Conservation (phyloP, 192 early-diverging fungal genomes). For the Spizellomyces punctatus region DNA sequence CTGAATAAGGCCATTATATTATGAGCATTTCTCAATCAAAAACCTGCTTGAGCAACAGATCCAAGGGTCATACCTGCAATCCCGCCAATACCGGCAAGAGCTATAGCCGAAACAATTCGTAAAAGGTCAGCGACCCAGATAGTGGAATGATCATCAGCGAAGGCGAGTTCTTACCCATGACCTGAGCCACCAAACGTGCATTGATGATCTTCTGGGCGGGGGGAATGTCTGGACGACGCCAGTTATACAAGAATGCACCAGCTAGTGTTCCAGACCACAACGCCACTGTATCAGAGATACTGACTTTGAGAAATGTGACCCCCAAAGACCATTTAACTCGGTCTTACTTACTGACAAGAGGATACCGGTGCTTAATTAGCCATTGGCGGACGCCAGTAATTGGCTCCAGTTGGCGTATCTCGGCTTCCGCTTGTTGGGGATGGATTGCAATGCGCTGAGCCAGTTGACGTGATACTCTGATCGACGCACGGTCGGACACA, state of each 20-base stretch:
- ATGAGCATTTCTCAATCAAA: not conserved
- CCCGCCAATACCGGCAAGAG: slow-evolving; percentile 24
- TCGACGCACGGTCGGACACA: slow-evolving; percentile 24
- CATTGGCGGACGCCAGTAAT: slow-evolving; percentile 15
- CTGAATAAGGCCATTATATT: not conserved
- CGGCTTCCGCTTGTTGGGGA: not conserved
- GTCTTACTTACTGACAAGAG: slow-evolving; percentile 19
- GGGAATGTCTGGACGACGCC: slow-evolving; percentile 20
- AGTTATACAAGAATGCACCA: slow-evolving; percentile 25
- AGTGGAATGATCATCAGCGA: not conserved
- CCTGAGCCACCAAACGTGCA: slow-evolving; percentile 31
- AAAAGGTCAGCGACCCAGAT: not conserved
- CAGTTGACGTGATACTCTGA: slow-evolving; percentile 11
- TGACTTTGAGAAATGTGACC: not conserved
- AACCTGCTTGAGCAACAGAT: not conserved
- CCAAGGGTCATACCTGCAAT: slow-evolving; percentile 14
- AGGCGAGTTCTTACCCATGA: slow-evolving; percentile 10
- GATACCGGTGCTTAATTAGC: slow-evolving; percentile 25
- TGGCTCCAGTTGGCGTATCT: not conserved
- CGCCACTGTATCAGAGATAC: not conserved
- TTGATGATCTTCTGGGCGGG: slow-evolving; percentile 33
- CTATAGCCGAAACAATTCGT: not conserved
- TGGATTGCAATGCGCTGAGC: slow-evolving; percentile 2
- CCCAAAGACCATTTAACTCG: not conserved
- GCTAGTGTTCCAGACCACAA: slow-evolving; percentile 25